Evolutionary conservation across 2,329 filamentous ascomycete genomes (phyloP), one percentile per base, ranked within the genome.

Genomic region (Colletotrichum viniferum): DNA sequence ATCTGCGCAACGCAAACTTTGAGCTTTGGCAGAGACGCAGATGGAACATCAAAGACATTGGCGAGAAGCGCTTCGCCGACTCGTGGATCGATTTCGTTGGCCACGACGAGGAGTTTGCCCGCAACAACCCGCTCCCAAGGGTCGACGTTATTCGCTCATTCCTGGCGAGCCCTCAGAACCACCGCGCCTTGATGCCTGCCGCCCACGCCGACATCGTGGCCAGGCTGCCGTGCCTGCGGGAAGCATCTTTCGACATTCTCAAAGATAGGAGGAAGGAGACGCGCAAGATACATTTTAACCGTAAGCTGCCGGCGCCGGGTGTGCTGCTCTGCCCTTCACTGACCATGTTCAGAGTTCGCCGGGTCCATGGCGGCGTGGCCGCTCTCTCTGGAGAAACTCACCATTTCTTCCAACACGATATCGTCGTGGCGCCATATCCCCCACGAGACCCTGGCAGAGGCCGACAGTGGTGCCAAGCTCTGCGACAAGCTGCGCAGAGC

Each of bases 201-300:
- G 78, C 78, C 16, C 73, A 77, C 36, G 75, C 77, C 30, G 78
- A 79, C 43, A 79, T 79, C 55, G 69, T 79, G 7, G 62, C 77
- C 12, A 71, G 67, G 26, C 71, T 79, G n/a, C 77, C 77, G 6
- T 28, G 67, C n/a, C 30, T 79, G 26, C 76, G 67, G 34, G 52
- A 73, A 14, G 77, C 73, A 12, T 43, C 70, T 38, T 68, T 79
- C 48, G 76, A 76, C 34, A 71, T 79, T 24, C 63, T 71, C 38
- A 79, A 78, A 68, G 74, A 77, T 12, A 69, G 52, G 7, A 64
- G 48, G 58, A 69, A 68, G 71, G 74, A 72, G 30, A 73, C 75
- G 4, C 71, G 73, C 24, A 74, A 71, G 60, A 71, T 74, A 21
- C 70, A 74, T 38, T 76, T 76, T 58, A 72, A 72, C 71, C 77